These are phyloP conservation scores for Myriosclerotinia duriaeana DNA, from an alignment of 2,329 filamentous ascomycete species.

Conservation along the genomic window DNA sequence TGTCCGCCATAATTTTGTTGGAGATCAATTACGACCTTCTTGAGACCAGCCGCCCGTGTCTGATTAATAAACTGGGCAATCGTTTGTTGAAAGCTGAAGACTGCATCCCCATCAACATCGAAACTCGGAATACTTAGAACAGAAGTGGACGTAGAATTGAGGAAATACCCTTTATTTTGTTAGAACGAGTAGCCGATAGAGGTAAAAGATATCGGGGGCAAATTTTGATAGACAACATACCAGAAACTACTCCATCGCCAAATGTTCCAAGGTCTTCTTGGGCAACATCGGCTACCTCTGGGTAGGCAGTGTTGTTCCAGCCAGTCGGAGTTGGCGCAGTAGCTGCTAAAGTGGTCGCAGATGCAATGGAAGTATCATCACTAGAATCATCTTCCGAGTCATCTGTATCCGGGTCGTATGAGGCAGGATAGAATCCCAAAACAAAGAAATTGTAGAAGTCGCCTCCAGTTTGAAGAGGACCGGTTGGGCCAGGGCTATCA, in stretches of 20 bases:
- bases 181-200: neutral
- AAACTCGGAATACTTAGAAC: slow-evolving; percentile 47
- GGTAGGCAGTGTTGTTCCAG: slow-evolving; percentile 29
- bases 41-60: slow-evolving; percentile 49
- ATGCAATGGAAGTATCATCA: slow-evolving; percentile 9
- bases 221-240: neutral
- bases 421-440: slow-evolving; percentile 31
- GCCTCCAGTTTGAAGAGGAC: slow-evolving; percentile 34
- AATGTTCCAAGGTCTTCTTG: slow-evolving; percentile 31
- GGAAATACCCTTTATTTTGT: slow-evolving; percentile 31
- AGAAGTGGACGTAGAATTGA: slow-evolving; percentile 35
- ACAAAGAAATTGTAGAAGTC: slow-evolving; percentile 39
- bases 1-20: slow-evolving; percentile 60
- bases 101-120: slow-evolving; percentile 34
- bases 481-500: slow-evolving; percentile 34
- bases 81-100: slow-evolving; percentile 39
- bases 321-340: slow-evolving; percentile 3
- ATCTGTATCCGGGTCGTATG: slow-evolving; percentile 26
- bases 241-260: slow-evolving; percentile 30
- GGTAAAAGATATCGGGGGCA: neutral
- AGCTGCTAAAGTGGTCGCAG: neutral
- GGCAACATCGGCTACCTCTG: slow-evolving; percentile 26
- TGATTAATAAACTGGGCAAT: slow-evolving; percentile 46
- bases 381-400: slow-evolving; percentile 12
- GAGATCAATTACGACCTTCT: slow-evolving; percentile 62